These are phyloP conservation scores for Globisporangium emineosum DNA, from an alignment of 352 stramenopile genomes.

Conservation along the genomic window DNA sequence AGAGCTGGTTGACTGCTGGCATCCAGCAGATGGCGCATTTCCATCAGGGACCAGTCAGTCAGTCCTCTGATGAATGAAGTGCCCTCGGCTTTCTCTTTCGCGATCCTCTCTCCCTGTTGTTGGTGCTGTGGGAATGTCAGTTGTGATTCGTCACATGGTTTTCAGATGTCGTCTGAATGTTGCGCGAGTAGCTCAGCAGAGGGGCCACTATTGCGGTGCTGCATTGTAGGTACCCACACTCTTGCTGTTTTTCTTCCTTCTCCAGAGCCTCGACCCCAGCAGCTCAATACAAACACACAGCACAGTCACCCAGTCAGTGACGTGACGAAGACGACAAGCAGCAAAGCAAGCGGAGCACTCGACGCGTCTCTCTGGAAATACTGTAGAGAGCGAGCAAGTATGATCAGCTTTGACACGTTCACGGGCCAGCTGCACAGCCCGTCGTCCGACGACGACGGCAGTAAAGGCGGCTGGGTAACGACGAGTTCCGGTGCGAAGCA, in stretches of 20 bases:
- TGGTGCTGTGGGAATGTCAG: not conserved
- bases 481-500: slow-evolving; percentile 27
- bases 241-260: not conserved
- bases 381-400: slow-evolving; percentile 14
- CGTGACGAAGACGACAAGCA: not conserved
- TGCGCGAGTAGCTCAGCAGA: not conserved
- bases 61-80: too few relatives aligned
- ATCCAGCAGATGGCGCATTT: not conserved
- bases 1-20: too few relatives aligned
- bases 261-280: not conserved
- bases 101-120: not conserved
- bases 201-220: not conserved
- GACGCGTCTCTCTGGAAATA: slow-evolving; percentile 1
- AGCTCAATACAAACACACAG: not conserved
- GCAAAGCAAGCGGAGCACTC: not conserved
- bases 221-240: not conserved
- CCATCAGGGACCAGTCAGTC: not conserved
- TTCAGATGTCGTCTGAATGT: not conserved
- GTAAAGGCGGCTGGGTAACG: not conserved
- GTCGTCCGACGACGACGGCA: slow-evolving; percentile 5
- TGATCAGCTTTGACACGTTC: slow-evolving; percentile 85
- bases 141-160: not conserved
- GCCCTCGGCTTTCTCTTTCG: not conserved
- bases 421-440: slow-evolving; percentile 16
- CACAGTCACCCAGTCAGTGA: not conserved